Conservation (phyloP, 1,284 basidiomycete species). For the Cutaneotrichosporon curvatum region DNA sequence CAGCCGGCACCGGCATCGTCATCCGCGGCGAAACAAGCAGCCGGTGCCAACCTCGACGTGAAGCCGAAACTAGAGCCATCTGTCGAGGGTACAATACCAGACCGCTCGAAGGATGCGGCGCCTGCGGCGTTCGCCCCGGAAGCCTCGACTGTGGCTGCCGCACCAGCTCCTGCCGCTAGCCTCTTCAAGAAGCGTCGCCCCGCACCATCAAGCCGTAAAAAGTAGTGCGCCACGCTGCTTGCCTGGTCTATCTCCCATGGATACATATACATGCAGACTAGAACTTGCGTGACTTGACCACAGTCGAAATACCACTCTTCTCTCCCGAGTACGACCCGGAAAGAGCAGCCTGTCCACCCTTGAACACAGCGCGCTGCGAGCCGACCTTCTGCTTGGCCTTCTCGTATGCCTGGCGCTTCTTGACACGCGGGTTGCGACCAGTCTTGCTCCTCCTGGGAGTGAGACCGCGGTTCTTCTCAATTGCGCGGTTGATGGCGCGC, state of each 20-base stretch:
- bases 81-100: no score
- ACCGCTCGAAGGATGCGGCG: no score
- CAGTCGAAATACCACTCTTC: constrained; percentile 70
- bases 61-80: constrained; percentile 11
- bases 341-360: constrained; percentile 60
- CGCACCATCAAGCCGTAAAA: constrained; percentile 35
- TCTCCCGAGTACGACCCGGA: constrained; percentile 51
- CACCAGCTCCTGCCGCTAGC: no score
- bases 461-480: constrained; percentile 85
- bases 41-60: constrained; percentile 8
- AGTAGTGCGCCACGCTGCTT: constrained; percentile 15
- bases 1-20: no score
- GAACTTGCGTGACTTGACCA: constrained; percentile 73
- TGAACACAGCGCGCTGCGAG: constrained; percentile 81
- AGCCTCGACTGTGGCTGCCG: no score
- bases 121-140: no score
- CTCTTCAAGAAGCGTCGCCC: constrained; percentile 48
- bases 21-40: no score
- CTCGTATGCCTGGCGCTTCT: constrained; percentile 85
- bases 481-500: constrained; percentile 76
- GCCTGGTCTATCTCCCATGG: not conserved
- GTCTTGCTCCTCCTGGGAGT: constrained; percentile 76
- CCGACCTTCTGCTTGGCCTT: constrained; percentile 85
- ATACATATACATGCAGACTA: constrained; percentile 18
- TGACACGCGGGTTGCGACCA: constrained; percentile 89